Evolutionary conservation across 108 stramenopile species (phyloP), one percentile per base, ranked within the genome.

Genomic region (Nitzschia sp.): DNA sequence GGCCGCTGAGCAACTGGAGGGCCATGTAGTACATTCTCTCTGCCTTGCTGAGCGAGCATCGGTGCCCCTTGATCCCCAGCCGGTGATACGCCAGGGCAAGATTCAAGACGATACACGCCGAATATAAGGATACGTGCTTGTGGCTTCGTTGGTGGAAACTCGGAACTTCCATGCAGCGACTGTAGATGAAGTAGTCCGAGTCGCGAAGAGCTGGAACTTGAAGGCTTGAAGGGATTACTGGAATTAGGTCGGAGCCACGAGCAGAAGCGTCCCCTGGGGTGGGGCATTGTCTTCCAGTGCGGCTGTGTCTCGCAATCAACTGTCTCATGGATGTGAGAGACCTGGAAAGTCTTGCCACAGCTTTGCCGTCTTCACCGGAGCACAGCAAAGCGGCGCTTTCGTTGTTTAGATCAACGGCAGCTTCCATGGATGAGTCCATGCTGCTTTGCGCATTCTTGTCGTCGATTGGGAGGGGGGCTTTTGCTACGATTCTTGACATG

Each of bases 121-220:
- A n/a, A 26, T 30, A 53, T 19, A 45, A 32, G 2, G 47, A 27
- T 2, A 65, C 27, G 28, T 17, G 16, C 13, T 23, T 30, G 16
- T 1, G 13, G 25, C 33, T 53, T 11, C 15, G 29, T 29, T 65
- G 46, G 8, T 33, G 64, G 48, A 11, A 50, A 3, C 27, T 26
- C 29, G 28, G 48, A 52, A 65, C 26, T 15, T 19, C 33, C 30
- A 65, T 34, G 46, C 32, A 32, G 19, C 27, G 32, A 21, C 33
- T 50, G 50, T 65, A 65, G 3, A 65, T 48, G 48, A 65, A 65
- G 47, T 65, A 65, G 28, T 53, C 52, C 3, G 30, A 28, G 29
- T 65, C 64, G 15, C 21, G 50, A 3, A 61, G 60, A 25, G 21
- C 32, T 13, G 36, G 11, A 0, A 61, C 8, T 26, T 36, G 60